Conservation (phyloP, 2,329 filamentous ascomycete species). For the Ophiosphaerella narmari region DNA sequence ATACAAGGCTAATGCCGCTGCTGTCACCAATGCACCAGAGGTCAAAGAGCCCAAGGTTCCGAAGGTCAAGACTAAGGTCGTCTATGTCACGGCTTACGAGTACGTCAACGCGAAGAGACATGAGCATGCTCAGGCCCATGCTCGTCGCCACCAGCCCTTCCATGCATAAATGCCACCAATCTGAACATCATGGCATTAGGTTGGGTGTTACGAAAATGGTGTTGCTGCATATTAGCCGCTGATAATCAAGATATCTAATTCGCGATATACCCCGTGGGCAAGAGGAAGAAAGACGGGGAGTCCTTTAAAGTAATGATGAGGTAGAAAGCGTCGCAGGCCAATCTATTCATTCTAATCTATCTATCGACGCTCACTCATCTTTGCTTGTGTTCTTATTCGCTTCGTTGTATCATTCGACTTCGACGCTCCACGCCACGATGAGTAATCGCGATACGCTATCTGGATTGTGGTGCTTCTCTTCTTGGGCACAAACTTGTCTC, state of each 20-base stretch:
- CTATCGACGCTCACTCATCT: slow-evolving; percentile 32
- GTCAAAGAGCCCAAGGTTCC: slow-evolving; percentile 7
- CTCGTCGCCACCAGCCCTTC: slow-evolving; percentile 38
- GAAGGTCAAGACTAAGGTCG: slow-evolving; percentile 34
- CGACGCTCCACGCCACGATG: slow-evolving; percentile 8
- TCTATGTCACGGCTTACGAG: slow-evolving; percentile 40
- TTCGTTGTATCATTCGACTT: slow-evolving; percentile 11
- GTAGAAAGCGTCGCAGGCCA: slow-evolving; percentile 46
- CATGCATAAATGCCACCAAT: slow-evolving; percentile 32
- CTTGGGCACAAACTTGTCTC: slow-evolving; percentile 28
- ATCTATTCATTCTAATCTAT: slow-evolving; percentile 38
- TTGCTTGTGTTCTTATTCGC: slow-evolving; percentile 28
- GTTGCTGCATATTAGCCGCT: slow-evolving; percentile 25
- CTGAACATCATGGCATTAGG: slow-evolving; percentile 20
- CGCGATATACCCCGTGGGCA: slow-evolving; percentile 32
- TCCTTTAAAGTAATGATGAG: slow-evolving; percentile 39
- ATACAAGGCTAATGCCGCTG: slow-evolving; percentile 26
- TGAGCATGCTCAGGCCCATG: slow-evolving; percentile 38
- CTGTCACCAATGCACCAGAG: slow-evolving; percentile 26
- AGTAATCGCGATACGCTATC: neutral
- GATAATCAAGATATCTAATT: slow-evolving; percentile 36
- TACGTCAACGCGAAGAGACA: slow-evolving; percentile 42
- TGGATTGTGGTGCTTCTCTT: slow-evolving; percentile 16
- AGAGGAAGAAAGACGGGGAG: slow-evolving; percentile 24
- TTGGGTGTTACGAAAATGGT: slow-evolving; percentile 22